These are phyloP conservation scores for Xerocomus spinulosus DNA, from an alignment of 768 basidiomycete species.

Conservation along the genomic window DNA sequence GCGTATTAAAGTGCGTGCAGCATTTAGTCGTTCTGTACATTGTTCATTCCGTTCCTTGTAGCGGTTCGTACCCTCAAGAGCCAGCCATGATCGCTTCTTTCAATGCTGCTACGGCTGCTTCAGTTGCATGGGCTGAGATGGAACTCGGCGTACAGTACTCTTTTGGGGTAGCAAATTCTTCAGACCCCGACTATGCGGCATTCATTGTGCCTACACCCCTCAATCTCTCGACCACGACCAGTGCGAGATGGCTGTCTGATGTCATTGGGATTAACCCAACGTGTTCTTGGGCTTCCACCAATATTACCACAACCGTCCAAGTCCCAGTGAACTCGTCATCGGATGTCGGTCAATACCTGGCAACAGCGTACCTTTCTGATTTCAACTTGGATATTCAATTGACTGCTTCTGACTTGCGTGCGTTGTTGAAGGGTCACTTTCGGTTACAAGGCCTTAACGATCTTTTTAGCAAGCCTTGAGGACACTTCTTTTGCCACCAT, in stretches of 20 bases:
- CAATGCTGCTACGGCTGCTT: constrained; percentile 16
- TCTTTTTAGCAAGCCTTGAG: not conserved
- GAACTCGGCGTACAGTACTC: constrained; percentile 25
- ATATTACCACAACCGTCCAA: constrained; percentile 15
- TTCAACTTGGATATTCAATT: constrained; percentile 19
- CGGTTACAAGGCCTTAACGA: not conserved
- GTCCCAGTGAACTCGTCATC: constrained; percentile 8
- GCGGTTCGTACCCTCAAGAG: not conserved
- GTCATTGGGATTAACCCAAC: constrained; percentile 25
- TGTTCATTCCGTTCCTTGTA: constrained; percentile 4
- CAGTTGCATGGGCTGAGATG: constrained; percentile 23
- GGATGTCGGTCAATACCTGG: not conserved
- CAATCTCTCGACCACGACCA: constrained; percentile 13
- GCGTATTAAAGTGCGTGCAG: constrained; percentile 22
- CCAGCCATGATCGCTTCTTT: constrained; percentile 3
- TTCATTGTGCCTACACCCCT: constrained; percentile 21
- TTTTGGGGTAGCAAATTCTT: constrained; percentile 10
- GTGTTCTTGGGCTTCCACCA: constrained; percentile 28
- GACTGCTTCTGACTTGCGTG: not conserved
- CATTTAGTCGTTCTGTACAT: not conserved
- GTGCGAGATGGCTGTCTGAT: constrained; percentile 27
- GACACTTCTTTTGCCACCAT: constrained; percentile 2
- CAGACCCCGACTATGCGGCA: constrained; percentile 14
- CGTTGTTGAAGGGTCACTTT: not conserved
- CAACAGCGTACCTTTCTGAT: constrained; percentile 14